Percentiles rank a stretch among this genome's conserved stretches.
These are phyloP conservation scores for Candida albicans DNA, from an alignment of 1,139 yeast genomes.

Conservation along the genomic window DNA sequence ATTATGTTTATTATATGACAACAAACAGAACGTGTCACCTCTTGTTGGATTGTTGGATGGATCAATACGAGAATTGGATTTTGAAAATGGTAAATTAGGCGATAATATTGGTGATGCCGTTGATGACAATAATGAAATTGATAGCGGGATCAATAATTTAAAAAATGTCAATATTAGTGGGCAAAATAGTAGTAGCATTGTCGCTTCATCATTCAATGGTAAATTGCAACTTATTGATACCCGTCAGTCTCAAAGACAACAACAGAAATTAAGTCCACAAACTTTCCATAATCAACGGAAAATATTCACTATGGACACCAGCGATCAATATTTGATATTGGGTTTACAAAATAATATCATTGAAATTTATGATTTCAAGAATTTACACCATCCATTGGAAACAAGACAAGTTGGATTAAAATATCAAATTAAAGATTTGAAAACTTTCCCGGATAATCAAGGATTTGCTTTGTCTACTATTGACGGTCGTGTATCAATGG, in stretches of 20 bases:
- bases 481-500: slow-evolving; percentile 86
- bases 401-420: slow-evolving; percentile 70
- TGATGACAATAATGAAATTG: slow-evolving; percentile 16
- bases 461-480: slow-evolving; percentile 82
- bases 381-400: slow-evolving; percentile 45
- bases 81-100: slow-evolving; percentile 37
- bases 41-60: slow-evolving; percentile 46
- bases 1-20: slow-evolving; percentile 12
- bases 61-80: slow-evolving; percentile 38
- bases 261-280: slow-evolving; percentile 12
- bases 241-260: slow-evolving; percentile 15
- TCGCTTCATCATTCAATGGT: slow-evolving; percentile 58
- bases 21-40: slow-evolving; percentile 21
- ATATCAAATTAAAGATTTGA: slow-evolving; percentile 65
- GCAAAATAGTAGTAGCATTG: slow-evolving; percentile 3
- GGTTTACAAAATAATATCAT: slow-evolving; percentile 57
- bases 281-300: slow-evolving; percentile 35
- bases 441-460: slow-evolving; percentile 52
- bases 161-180: slow-evolving; percentile 25
- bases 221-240: slow-evolving; percentile 39
- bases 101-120: slow-evolving; percentile 14
- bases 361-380: slow-evolving; percentile 59
- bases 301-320: slow-evolving; percentile 64
- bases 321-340: slow-evolving; percentile 48
- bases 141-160: slow-evolving; percentile 33